Evolutionary conservation across 2,329 filamentous ascomycete genomes (phyloP), one percentile per base, ranked within the genome.

Genomic region (Rhynchosporium secalis): DNA sequence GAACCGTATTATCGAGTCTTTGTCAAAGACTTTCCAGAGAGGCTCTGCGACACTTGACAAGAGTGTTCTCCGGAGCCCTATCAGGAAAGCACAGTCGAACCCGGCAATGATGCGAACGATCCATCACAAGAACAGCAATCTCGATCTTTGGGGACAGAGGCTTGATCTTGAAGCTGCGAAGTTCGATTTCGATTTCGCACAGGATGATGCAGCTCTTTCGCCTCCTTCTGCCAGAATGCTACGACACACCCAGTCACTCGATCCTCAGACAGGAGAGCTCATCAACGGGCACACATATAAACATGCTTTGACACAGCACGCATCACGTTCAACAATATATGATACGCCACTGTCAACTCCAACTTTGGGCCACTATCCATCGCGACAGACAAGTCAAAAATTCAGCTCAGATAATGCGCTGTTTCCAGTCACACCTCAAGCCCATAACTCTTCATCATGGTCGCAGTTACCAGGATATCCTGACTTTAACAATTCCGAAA

Each of bases 131-230:
- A 71, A 80, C 71, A 76, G 41, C 78, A 74, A 72, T 76, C 70
- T 77, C 72, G 72, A 78, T 56, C 69, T 74, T 52, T 86, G 84
- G 83, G 76, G 78, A 45, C 78, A 82, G 66, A 80, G 81, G 62
- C 76, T 84, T 49, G 79, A 83, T 62, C 54, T 63, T 9, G 66
- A 71, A 45, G 56, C 65, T 20, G 38, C 68, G 5, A 80, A 80
- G 64, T 83, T 83, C 70, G 77, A 77, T 64, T 73, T 84, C 48
- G 78, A 80, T 54, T 72, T 77, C 65, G 75, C 79, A 15, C 74
- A 78, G 60, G 75, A 78, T 60, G 70, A 72, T 46, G 69, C 77
- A 10, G 75, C 78, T 62, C 70, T 79, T 13, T 80, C 80, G 28
- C 77, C 79, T 47, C 78, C 79, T 52, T 75, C 79, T 47, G 76